phyloP scores from a whole-genome alignment of 2,329 filamentous ascomycete species.

The Diatrype stigma region DNA sequence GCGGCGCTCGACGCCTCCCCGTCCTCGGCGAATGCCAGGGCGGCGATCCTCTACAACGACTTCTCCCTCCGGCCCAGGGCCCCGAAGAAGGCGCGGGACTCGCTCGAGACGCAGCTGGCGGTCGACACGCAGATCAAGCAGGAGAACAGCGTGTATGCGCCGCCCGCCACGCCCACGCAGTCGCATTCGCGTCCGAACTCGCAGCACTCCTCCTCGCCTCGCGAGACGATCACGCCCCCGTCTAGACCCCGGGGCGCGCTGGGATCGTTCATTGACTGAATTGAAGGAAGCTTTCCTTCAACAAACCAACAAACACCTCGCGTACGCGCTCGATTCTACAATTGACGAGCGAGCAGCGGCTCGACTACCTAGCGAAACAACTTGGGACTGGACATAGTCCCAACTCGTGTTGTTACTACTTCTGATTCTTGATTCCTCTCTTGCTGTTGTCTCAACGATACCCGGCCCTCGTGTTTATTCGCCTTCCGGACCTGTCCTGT shows the following conservation, averaged over 20 bases:
- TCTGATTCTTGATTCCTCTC: no score
- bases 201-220: slow-evolving; percentile 8
- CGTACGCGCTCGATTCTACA: no score
- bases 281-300: no score
- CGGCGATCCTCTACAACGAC: slow-evolving; percentile 19
- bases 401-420: no score
- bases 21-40: slow-evolving; percentile 3
- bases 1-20: slow-evolving; percentile 14
- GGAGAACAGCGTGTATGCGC: slow-evolving; percentile 4
- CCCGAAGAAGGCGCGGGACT: slow-evolving; percentile 9
- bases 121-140: slow-evolving; percentile 9
- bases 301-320: no score
- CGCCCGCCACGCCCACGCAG: slow-evolving; percentile 22
- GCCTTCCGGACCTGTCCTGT: no score
- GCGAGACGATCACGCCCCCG: slow-evolving; percentile 23
- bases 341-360: no score
- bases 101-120: slow-evolving; percentile 7
- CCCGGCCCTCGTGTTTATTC: no score
- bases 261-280: slow-evolving; percentile 22
- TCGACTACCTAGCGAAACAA: no score
- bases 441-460: no score
- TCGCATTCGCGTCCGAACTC: no score
- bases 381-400: no score
- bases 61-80: slow-evolving; percentile 24
- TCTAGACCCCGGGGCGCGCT: slow-evolving; percentile 24